A percentile compares a stretch with the other conserved stretches of the same genome.
Evolutionary conservation across 768 basidiomycete species (phyloP).

Genomic region (Psilocybe sp.): DNA sequence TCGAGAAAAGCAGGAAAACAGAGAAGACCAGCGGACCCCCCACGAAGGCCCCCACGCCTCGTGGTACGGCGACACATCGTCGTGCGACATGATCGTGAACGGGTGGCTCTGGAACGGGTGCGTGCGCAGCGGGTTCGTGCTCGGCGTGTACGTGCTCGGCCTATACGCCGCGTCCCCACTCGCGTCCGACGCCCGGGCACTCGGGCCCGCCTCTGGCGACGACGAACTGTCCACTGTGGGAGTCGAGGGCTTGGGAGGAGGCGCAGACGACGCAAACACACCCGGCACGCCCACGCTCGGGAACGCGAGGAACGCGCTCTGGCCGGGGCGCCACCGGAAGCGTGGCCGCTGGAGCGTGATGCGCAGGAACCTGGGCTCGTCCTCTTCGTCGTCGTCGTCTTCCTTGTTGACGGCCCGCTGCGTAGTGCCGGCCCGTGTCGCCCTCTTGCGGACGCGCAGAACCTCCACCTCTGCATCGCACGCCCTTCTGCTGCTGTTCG

Average conservation of each 20-base stretch:
- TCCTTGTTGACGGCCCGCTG: too few species aligned
- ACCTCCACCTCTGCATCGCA: conserved; percentile 32
- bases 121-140: conserved; percentile 16
- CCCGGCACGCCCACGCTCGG: conserved; percentile 29
- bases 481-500: conserved; percentile 5
- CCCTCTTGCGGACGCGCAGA: background rate
- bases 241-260: too few species aligned
- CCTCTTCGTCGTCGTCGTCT: too few species aligned
- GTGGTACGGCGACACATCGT: conserved; percentile 15
- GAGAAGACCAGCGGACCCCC: too few species aligned
- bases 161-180: too few species aligned
- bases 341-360: conserved; percentile 40
- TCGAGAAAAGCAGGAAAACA: too few species aligned
- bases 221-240: too few species aligned
- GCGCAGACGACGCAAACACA: background rate
- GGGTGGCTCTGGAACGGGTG: conserved; percentile 56
- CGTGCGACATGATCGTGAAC: conserved; percentile 56
- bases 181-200: too few species aligned
- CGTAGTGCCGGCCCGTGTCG: too few species aligned
- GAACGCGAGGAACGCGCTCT: conserved; percentile 49
- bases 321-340: conserved; percentile 50
- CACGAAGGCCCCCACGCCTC: too few species aligned
- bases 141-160: too few species aligned
- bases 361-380: conserved; percentile 35
- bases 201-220: too few species aligned